Percentiles rank a stretch among this genome's conserved stretches.
phyloP scores from a whole-genome alignment of 108 stramenopile genomes.

The Ochromonas danica region DNA sequence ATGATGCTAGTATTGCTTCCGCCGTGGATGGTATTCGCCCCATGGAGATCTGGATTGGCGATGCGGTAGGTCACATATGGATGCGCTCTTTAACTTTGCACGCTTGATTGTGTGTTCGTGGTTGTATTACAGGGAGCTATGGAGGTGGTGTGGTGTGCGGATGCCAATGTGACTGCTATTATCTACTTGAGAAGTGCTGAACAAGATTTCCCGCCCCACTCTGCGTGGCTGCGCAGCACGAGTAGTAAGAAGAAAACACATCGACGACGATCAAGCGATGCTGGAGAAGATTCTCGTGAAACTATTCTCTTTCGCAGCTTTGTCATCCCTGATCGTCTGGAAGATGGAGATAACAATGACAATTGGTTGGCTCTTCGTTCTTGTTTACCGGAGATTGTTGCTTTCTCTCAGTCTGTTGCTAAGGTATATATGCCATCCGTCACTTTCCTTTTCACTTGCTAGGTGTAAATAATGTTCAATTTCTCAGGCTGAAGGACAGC shows the following conservation, averaged over 20 bases:
- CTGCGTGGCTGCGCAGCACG: neutral
- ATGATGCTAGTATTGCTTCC: no score
- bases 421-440: neutral
- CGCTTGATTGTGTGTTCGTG: neutral
- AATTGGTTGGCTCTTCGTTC: neutral
- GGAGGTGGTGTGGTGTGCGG: neutral
- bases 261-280: no score
- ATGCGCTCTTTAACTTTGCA: neutral
- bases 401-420: neutral
- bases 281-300: neutral
- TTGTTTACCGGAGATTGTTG: neutral
- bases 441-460: neutral
- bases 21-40: neutral
- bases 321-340: neutral
- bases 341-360: neutral
- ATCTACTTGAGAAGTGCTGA: neutral
- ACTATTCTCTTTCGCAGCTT: neutral
- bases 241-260: no score
- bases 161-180: neutral
- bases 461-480: neutral
- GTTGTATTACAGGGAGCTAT: neutral
- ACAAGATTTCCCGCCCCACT: neutral
- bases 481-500: neutral
- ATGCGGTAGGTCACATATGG: neutral
- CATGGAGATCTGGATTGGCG: neutral